Evolutionary conservation across 164 flowering plant genomes (phyloP).

Genomic region (Piper longum): DNA sequence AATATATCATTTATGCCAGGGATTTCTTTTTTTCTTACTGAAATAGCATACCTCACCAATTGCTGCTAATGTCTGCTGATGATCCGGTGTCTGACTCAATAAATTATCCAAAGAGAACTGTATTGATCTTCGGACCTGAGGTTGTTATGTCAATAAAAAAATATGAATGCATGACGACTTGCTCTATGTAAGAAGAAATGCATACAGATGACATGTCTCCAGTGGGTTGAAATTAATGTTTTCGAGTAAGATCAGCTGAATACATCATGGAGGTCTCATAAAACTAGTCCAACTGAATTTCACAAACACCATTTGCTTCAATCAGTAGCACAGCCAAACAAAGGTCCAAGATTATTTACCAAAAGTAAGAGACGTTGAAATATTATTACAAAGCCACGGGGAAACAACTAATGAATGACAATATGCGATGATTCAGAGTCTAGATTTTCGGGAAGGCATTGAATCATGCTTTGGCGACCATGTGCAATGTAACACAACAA

Average conservation of each 20-base stretch:
- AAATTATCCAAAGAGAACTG: conserved; percentile 82
- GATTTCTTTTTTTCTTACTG: background rate
- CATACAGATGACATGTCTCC: conserved; percentile 85
- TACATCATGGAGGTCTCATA: too few species aligned
- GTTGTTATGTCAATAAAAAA: background rate
- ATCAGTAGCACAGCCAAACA: too few species aligned
- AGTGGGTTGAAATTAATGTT: conserved; percentile 80
- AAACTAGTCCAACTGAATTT: too few species aligned
- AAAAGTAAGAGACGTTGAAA: too few species aligned
- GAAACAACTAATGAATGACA: too few species aligned
- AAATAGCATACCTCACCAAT: conserved; percentile 74
- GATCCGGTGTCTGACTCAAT: conserved; percentile 68
- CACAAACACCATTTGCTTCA: too few species aligned
- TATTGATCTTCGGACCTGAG: conserved; percentile 81
- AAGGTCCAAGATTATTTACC: too few species aligned
- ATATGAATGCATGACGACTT: background rate
- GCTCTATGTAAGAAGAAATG: background rate
- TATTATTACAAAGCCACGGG: too few species aligned
- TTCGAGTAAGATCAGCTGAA: too few species aligned
- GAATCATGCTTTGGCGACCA: too few species aligned
- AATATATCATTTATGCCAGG: background rate
- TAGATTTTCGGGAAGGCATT: too few species aligned
- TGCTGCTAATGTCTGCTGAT: conserved; percentile 68
- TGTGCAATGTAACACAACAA: background rate
- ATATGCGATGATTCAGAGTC: too few species aligned